Base-by-base conservation (phyloP, 1,284 basidiomycete species). In the Cronartium quercuum region DNA sequence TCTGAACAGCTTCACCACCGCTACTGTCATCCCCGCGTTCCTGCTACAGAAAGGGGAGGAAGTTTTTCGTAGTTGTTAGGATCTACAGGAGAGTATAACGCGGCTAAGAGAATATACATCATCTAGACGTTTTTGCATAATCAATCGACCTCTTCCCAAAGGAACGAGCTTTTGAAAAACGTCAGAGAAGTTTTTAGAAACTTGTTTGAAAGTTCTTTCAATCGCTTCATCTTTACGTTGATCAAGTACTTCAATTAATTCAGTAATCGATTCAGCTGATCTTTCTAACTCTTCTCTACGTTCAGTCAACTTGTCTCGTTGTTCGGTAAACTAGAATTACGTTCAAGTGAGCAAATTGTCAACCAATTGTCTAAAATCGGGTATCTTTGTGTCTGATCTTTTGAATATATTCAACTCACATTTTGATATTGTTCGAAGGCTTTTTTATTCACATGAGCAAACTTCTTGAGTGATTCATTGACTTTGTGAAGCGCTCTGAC, bases 371-470 rank as follows among this genome's bases (percentile, higher is more conserved):
- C 51, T 21, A 55, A 44, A 55, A 24, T 18, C n/a, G 51, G n/a
- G n/a, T n/a, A n/a, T n/a, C n/a, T n/a, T n/a, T n/a, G n/a, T n/a
- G n/a, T n/a, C n/a, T n/a, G n/a, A n/a, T n/a, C n/a, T n/a, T n/a
- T n/a, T n/a, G n/a, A n/a, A n/a, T n/a, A n/a, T n/a, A n/a, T n/a
- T n/a, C n/a, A 80, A 82, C 70, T n/a, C 12, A 74, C 70, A 74
- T 77, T 79, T 77, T 81, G 79, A 77, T 81, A 82, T 79, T 82
- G 81, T 76, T 99, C 96, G 80, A 97, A 95, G 0, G 95, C 96
- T 82, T 98, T 98, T 85, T 98, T 98, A 86, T 99, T 99, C 78
- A 98, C 95, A 81, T 98, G 94, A 0, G 92, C 90, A 80, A 94
- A 98, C 82, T 94, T 94, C 82, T 95, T 97, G 77, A 99, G 85